Evolutionary conservation across 1,284 basidiomycete genomes (phyloP), one percentile per base, ranked within the genome.

Genomic region (Naganishia cerealis): DNA sequence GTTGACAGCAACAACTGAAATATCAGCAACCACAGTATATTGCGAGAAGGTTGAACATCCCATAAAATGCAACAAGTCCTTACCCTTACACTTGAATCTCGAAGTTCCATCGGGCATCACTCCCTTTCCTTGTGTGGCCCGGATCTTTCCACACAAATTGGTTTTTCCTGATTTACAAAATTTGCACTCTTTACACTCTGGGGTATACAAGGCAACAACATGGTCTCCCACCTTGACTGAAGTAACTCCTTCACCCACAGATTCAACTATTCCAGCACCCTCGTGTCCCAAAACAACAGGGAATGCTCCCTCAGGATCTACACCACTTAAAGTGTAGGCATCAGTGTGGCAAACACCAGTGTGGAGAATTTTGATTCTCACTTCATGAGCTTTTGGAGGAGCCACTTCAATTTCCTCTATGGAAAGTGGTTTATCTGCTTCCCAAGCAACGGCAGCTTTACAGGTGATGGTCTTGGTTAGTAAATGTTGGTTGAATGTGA

Each of bases 81-180:
- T 84, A 57, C 94, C 95, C 73, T 90, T 91, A 82, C 89, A 88
- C 67, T 87, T 89, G 87, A 99, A 99, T 63, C 95, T 90, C 70
- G 85, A 86, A n/a, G 89, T 90, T 67, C 87, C 88, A 79, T 99
- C 94, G 26, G 96, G 93, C 94, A 99, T 97, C 42, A 96, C 80
- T 69, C 95, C 95, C 79, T 91, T 86, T n/a, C 95, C 95, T 81
- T 98, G 94, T 4, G 94, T 97, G 8, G 90, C 84, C 71, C 94
- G 90, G 57, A 97, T 94, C 83, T 87, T 86, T 69, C 91, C 89
- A 77, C 93, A 96, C 54, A 96, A 86, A 82, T 98, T 99, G 70
- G 95, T 99, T 86, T 98, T 99, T 71, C 95, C 96, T 68, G 91
- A 94, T 83, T 90, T 95, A 86, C 95, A 99, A 84, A 98, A 98